Evolutionary conservation across 768 basidiomycete species (phyloP), one percentile per base, ranked within the genome.

Genomic region (Tulasnella sp.): DNA sequence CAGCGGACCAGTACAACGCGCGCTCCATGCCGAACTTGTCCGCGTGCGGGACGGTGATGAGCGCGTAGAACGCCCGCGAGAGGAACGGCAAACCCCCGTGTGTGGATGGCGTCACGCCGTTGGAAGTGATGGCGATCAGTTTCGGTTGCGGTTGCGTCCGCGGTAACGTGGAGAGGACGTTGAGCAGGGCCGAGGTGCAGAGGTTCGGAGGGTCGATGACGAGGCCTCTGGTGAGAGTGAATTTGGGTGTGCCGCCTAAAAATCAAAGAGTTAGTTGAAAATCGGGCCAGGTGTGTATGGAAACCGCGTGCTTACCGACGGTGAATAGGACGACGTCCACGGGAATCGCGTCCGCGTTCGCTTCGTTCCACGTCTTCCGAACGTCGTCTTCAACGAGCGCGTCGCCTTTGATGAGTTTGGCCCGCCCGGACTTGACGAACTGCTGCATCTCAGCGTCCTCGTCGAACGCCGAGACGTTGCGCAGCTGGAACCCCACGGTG

Each of bases 11-110:
- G 3, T 41, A 16, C 19, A 41, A 7, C 14, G 67, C 26, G 35
- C 85, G 81, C 78, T 91, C 90, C 37, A 80, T 78, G 7, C 86
- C 89, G 62, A 86, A 59, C 79, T 91, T 91, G 79, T 91, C 89
- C 36, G 76, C 80, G 77, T 88, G 88, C 5, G 87, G 85, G 1
- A 39, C 72, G 5, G 77, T 44, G 47, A 89, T 78, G 40, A 52
- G 11, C 12, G 17, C 73, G 77, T 89, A 89, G 0, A 90, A 0
- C 0, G 83, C 82, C 74, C 83, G 84, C 34, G 88, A 75, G 1
- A 79, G 77, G 35, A 84, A 62, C 0, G 89, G 89, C 0, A 89
- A 79, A 3, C 77, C 74, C 0, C 77, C 75, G 73, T 84, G 84
- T 5, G 86, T 83, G 17, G 78, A 70, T 5, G 78, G 81, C 0